Evolutionary conservation across 2,329 filamentous ascomycete genomes (phyloP).

Genomic region (Pseudophaeomoniella oleicola): DNA sequence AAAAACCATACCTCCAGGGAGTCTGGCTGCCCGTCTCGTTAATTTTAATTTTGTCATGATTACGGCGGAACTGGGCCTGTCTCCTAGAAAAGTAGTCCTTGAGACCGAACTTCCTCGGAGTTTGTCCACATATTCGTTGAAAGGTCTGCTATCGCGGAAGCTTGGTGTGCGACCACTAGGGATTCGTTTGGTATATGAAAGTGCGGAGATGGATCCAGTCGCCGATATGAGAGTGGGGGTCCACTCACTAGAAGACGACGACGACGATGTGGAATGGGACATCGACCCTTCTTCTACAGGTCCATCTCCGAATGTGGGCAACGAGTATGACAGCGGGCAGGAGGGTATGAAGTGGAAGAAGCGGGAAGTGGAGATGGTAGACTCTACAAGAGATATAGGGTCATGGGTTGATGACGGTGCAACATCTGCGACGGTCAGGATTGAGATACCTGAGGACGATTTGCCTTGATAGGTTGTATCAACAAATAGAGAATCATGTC

Average conservation of each 20-base stretch:
- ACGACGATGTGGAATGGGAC: background rate
- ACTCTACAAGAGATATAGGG: background rate
- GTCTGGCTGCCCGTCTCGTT: constrained; percentile 65
- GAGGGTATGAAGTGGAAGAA: background rate
- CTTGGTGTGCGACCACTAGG: constrained; percentile 51
- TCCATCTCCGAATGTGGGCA: background rate
- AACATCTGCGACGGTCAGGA: background rate
- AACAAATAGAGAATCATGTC: too few relatives aligned
- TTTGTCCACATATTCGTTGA: constrained; percentile 67
- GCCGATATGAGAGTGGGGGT: background rate
- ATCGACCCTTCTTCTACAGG: background rate
- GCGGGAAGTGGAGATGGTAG: background rate
- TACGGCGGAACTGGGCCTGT: constrained; percentile 23
- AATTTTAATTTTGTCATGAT: constrained; percentile 44
- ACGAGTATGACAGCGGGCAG: background rate
- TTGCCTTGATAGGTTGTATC: too few relatives aligned
- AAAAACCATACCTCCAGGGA: constrained; percentile 55
- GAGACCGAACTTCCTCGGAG: constrained; percentile 50
- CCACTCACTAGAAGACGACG: background rate
- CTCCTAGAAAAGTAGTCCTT: constrained; percentile 10
- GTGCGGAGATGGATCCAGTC: background rate
- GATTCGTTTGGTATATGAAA: constrained; percentile 62
- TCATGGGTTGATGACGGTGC: background rate
- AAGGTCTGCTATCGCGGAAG: constrained; percentile 60
- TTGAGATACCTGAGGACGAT: too few relatives aligned